phyloP scores from a whole-genome alignment of 495 filamentous ascomycete species.

The Daldinia caldariorum region DNA sequence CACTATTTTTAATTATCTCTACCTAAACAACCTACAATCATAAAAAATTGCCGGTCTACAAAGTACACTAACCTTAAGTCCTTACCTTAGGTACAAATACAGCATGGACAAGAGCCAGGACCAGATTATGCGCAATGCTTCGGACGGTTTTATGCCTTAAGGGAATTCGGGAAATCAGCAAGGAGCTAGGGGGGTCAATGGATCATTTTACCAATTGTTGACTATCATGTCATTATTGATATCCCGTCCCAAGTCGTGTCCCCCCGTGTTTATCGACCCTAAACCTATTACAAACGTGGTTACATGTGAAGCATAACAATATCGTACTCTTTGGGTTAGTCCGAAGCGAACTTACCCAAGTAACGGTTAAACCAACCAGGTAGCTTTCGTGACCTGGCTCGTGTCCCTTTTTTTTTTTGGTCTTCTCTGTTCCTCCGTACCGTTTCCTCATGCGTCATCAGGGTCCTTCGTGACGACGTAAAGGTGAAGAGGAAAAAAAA shows the following conservation, averaged over 20 bases:
- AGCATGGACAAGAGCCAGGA: conserved; percentile 19
- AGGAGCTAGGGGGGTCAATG: conserved; percentile 34
- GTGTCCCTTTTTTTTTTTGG: not conserved
- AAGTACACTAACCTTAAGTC: too few relatives aligned
- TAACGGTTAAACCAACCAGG: too few relatives aligned
- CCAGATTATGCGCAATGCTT: conserved; percentile 40
- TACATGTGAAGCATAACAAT: conserved; percentile 30
- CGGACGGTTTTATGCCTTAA: conserved; percentile 2
- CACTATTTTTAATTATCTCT: conserved; percentile 12
- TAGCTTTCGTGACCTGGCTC: conserved; percentile 6
- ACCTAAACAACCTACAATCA: conserved; percentile 1
- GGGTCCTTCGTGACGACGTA: conserved; percentile 31
- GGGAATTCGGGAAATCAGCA: conserved; percentile 38
- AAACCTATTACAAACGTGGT: not conserved
- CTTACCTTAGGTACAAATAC: not conserved
- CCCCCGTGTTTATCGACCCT: conserved; percentile 7
- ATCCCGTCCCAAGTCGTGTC: conserved; percentile 9
- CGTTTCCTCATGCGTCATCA: conserved; percentile 39
- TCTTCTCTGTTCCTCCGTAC: conserved; percentile 1
- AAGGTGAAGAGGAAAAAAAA: conserved; percentile 1
- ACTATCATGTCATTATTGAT: conserved; percentile 28
- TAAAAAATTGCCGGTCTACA: conserved; percentile 19
- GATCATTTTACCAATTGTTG: conserved; percentile 27
- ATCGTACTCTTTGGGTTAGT: conserved; percentile 35
- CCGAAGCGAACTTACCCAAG: not conserved